Conservation (phyloP, 1,139 yeast species). For the Zhuliangozyma blackwelliae region DNA sequence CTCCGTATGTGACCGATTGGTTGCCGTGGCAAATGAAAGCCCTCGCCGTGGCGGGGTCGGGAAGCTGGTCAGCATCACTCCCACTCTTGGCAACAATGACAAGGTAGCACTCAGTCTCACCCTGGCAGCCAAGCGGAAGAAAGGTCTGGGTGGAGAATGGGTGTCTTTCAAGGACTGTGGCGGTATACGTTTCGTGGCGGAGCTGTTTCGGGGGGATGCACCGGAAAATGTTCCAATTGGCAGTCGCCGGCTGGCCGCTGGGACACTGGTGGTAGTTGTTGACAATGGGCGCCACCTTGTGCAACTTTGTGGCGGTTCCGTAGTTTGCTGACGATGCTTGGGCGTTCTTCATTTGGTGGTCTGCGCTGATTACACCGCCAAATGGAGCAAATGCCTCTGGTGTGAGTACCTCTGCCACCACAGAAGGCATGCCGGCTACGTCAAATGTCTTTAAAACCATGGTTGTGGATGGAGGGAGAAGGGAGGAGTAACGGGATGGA, state of each 20-base stretch:
- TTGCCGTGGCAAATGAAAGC: constrained; percentile 79
- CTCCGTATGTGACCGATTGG: constrained; percentile 86
- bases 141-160: constrained; percentile 91
- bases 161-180: constrained; percentile 82
- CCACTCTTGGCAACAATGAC: constrained; percentile 76
- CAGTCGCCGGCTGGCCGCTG: constrained; percentile 43
- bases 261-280: constrained; percentile 49
- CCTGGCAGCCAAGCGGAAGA: constrained; percentile 65
- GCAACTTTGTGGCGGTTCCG: constrained; percentile 85
- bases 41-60: constrained; percentile 53
- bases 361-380: constrained; percentile 47
- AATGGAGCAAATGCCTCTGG: constrained; percentile 40
- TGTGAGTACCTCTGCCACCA: constrained; percentile 34
- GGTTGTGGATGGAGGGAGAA: too few relatives aligned
- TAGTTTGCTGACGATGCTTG: constrained; percentile 64
- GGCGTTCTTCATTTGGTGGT: constrained; percentile 33
- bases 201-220: constrained; percentile 72
- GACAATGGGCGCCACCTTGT: constrained; percentile 63
- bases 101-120: constrained; percentile 50
- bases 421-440: constrained; percentile 19
- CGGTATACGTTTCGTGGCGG: constrained; percentile 33
- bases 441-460: constrained; percentile 44
- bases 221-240: constrained; percentile 81
- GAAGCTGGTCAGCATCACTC: constrained; percentile 33
- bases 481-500: too few relatives aligned